Percentiles rank a stretch among this genome's conserved stretches.
These are phyloP conservation scores for Pythium volutum DNA, from an alignment of 352 stramenopile genomes.

Conservation along the genomic window DNA sequence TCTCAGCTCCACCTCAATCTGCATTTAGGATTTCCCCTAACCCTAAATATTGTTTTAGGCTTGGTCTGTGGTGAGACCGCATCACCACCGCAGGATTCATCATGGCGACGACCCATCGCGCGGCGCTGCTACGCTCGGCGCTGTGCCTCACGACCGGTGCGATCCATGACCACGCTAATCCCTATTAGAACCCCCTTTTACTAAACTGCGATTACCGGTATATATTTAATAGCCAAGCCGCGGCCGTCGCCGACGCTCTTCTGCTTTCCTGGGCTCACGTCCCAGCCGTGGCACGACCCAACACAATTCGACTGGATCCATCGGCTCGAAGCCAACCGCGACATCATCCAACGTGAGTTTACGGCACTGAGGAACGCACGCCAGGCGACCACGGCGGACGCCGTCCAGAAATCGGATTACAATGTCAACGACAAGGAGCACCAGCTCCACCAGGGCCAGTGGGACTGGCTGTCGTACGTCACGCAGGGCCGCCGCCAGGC, in stretches of 20 bases:
- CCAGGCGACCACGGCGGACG: neutral
- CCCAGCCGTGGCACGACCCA: conserved; percentile 55
- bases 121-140: conserved; percentile 67
- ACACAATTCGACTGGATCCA: conserved; percentile 54
- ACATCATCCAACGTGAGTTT: conserved; percentile 61
- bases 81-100: neutral
- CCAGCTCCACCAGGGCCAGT: conserved; percentile 78
- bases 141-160: conserved; percentile 75
- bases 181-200: too few species aligned
- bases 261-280: conserved; percentile 71
- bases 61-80: neutral
- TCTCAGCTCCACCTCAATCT: neutral
- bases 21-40: neutral
- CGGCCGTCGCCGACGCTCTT: conserved; percentile 77
- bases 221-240: conserved; percentile 52
- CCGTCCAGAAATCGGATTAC: conserved; percentile 39
- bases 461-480: conserved; percentile 93
- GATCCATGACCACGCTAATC: neutral
- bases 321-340: conserved; percentile 53
- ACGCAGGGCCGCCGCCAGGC: conserved; percentile 62
- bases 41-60: neutral
- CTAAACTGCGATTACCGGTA: too few species aligned
- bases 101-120: conserved; percentile 39
- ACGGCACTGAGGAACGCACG: conserved; percentile 44
- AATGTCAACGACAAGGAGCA: conserved; percentile 71